Evolutionary conservation across 2,329 filamentous ascomycete genomes (phyloP), one percentile per base, ranked within the genome.

Genomic region (Amauroascus niger): DNA sequence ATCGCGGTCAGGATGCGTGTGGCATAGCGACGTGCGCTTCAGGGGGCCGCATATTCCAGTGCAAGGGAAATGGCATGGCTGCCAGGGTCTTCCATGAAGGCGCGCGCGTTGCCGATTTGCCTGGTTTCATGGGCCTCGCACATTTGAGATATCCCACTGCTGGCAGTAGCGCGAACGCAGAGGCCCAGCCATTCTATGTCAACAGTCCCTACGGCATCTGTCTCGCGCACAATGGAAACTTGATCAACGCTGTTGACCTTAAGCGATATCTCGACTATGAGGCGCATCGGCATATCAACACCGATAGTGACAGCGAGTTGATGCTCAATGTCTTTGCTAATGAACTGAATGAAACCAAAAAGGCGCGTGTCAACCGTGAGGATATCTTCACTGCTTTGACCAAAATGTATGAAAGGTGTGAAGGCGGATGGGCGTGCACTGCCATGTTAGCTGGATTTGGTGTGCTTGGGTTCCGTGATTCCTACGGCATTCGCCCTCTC

Each of bases 181-280:
- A 95, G 71, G 87, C 88, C 9, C 89, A 95, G 70, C 90, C 90
- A 0, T 95, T 96, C 70, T 95, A 93, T 66, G 88, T 93, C 63
- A 95, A 95, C 74, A 80, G 79, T 55, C 88, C 87, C 1, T 93
- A 88, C 65, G 88, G 88, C 46, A 85, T 94, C 62, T 86, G 79
- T 64, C 79, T 93, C 66, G 80, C 84, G 20, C 84, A 93, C 71
- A 95, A 95, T 65, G 89, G 90, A 56, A 95, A 95, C 71, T 76
- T 95, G 45, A 87, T 94, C 74, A 88, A 94, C 65, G 81, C 84
- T 4, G 76, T 77, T 1, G 82, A 86, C 50, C 75, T 94, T 46
- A 81, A 80, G 67, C 71, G 76, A 57, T 87, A 83, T 65, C 76
- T 95, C 47, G 88, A 94, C 63, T 74, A 83, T 59, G 85, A 87